Conservation (phyloP, 352 stramenopile species). For the Globisporangium orthogonon region DNA sequence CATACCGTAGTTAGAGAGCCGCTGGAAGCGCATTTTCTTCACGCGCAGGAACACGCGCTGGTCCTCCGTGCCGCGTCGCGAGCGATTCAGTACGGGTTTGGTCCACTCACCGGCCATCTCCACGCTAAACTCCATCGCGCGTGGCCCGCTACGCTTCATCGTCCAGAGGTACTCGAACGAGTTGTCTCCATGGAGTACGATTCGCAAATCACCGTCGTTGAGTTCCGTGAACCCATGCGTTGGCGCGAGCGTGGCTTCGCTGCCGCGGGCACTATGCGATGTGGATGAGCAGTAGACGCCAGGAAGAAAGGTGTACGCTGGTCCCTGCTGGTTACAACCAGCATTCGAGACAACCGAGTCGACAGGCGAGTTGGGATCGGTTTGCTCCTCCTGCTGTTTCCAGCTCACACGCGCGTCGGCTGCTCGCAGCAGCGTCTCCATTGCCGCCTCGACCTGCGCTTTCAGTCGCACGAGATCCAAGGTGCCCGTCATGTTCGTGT, state of each 20-base stretch:
- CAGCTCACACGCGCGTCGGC: conserved; percentile 60
- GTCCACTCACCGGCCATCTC: conserved; percentile 60
- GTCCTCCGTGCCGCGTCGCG: conserved; percentile 60
- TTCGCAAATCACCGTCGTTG: conserved; percentile 25
- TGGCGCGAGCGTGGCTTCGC: background rate
- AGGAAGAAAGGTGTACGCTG: conserved; percentile 48
- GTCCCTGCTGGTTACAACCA: background rate
- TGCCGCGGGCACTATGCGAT: background rate
- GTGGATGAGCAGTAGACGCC: conserved; percentile 34
- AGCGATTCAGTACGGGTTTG: conserved; percentile 76
- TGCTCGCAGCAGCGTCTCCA: conserved; percentile 50
- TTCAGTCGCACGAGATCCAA: conserved; percentile 46
- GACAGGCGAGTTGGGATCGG: background rate
- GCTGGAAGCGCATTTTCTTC: conserved; percentile 57
- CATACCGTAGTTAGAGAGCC: conserved; percentile 66
- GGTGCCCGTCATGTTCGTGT: conserved; percentile 6
- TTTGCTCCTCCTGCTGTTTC: conserved; percentile 16
- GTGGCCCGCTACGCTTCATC: conserved; percentile 36
- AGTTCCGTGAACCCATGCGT: conserved; percentile 11
- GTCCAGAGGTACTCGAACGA: conserved; percentile 77
- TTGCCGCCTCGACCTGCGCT: conserved; percentile 40
- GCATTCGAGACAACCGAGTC: background rate
- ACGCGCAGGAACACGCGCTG: conserved; percentile 62
- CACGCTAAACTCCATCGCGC: conserved; percentile 66
- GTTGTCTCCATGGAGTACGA: conserved; percentile 76